Conservation (phyloP, 2,329 filamentous ascomycete species). For the Penicillium sp. region DNA sequence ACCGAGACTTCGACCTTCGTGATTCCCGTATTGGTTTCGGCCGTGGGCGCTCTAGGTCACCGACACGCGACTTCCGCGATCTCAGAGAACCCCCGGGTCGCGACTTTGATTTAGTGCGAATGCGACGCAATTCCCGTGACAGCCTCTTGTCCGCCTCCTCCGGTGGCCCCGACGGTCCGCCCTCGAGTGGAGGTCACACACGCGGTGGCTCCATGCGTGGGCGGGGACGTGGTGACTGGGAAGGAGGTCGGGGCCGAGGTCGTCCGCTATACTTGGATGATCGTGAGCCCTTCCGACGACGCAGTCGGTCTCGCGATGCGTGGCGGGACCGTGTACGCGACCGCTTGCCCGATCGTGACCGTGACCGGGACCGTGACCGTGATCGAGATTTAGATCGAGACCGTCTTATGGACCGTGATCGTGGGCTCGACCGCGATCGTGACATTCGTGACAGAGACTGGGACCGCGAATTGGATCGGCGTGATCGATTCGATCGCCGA, state of each 20-base stretch:
- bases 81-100: slow-evolving; percentile 34
- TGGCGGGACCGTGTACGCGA: slow-evolving; percentile 42
- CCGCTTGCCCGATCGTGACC: slow-evolving; percentile 22
- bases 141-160: slow-evolving; percentile 40
- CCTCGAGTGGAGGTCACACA: slow-evolving; percentile 32
- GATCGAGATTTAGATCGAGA: slow-evolving; percentile 34
- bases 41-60: slow-evolving; percentile 47
- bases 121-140: slow-evolving; percentile 46
- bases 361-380: slow-evolving; percentile 40
- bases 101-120: slow-evolving; percentile 40
- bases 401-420: slow-evolving; percentile 26
- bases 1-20: slow-evolving; percentile 47
- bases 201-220: slow-evolving; percentile 42
- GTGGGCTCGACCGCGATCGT: slow-evolving; percentile 29
- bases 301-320: slow-evolving; percentile 46
- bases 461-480: slow-evolving; percentile 36
- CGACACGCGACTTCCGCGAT: slow-evolving; percentile 44
- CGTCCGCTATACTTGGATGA: slow-evolving; percentile 42
- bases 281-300: slow-evolving; percentile 42
- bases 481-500: slow-evolving; percentile 34
- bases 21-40: slow-evolving; percentile 46
- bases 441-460: slow-evolving; percentile 25
- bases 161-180: slow-evolving; percentile 36
- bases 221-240: slow-evolving; percentile 44
- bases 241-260: slow-evolving; percentile 44